Base-by-base conservation (phyloP, 1,139 yeast species). In the Chernovozyma aurita region DNA sequence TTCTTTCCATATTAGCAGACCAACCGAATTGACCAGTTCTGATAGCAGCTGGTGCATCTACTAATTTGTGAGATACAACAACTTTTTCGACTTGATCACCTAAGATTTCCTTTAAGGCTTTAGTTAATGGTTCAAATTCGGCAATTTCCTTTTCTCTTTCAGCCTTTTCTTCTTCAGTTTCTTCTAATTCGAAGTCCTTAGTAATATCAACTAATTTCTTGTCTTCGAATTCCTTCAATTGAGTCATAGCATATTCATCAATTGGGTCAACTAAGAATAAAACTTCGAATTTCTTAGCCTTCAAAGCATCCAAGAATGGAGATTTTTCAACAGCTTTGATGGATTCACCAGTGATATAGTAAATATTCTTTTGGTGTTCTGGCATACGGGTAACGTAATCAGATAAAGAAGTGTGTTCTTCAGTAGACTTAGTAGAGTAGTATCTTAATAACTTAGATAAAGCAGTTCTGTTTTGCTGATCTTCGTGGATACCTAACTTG, bases 1-100 rank as follows among this genome's bases (percentile, higher is more conserved):
- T 92, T 84, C 98, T 92, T 78, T 92, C 99, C 98, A 94, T 94
- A 79, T 92, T 92, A 59, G 99, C 99, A 53, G 98, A 92, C 99
- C 99, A 92, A 66, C 99, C 98, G 68, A 92, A 92, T 77, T 92
- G 98, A 57, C 97, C 97, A 53, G 98, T 92, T 80, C 97, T 88
- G 65, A 92, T 90, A 55, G 98, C 98, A 67, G 98, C 98, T 68
- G 99, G 99, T 41, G 98, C 94, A 60, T 90, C 97, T 56, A 88
- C 88, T 62, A 94, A 82, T 75, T 87, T 88, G 77, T 90, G 94
- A 50, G 98, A 90, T 52, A 94, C 96, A 62, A 90, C 90, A 71
- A 94, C 98, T 78, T 94, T 94, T 78, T 94, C 99, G 59, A 92
- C 98, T 74, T 87, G 90, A 59, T 92, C 98, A 63, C 98, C 98